These are phyloP conservation scores for Aspergillus fumigatus DNA, from an alignment of 2,329 filamentous ascomycete species.

Conservation along the genomic window DNA sequence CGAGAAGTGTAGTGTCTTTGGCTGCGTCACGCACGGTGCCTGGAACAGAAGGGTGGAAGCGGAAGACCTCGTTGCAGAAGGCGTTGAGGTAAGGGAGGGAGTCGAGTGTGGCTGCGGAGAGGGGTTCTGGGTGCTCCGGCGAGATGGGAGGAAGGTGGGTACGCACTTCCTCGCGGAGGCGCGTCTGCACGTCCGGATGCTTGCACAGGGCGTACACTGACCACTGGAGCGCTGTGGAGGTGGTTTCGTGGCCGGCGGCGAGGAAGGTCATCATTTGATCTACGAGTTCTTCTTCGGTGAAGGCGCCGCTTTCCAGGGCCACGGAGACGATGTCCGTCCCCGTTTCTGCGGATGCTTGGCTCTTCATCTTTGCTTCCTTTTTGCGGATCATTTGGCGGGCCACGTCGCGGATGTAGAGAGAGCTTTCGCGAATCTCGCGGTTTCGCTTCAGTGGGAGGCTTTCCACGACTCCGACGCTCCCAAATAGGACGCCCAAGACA, in stretches of 20 bases:
- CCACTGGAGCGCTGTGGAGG: conserved; percentile 72
- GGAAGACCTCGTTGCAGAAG: conserved; percentile 71
- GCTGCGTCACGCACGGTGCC: conserved; percentile 63
- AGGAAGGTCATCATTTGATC: conserved; percentile 91
- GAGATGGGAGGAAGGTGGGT: conserved; percentile 52
- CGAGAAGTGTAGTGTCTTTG: conserved; percentile 62
- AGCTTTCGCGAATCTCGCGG: conserved; percentile 55
- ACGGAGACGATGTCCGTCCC: conserved; percentile 75
- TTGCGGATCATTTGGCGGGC: conserved; percentile 65
- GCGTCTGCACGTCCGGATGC: conserved; percentile 60
- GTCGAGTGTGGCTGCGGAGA: conserved; percentile 59
- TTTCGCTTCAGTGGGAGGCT: conserved; percentile 68
- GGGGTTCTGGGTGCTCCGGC: conserved; percentile 59
- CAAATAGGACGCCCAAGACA: conserved; percentile 55
- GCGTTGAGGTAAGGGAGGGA: conserved; percentile 74
- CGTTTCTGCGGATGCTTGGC: conserved; percentile 10
- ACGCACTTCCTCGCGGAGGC: conserved; percentile 65
- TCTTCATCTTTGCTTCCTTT: conserved; percentile 57
- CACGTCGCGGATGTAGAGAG: conserved; percentile 57
- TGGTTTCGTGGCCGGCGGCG: conserved; percentile 77
- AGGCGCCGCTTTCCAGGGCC: conserved; percentile 69
- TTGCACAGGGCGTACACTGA: conserved; percentile 64
- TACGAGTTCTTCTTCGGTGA: conserved; percentile 73
- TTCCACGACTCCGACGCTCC: conserved; percentile 51
- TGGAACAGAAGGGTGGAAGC: conserved; percentile 67